Conservation (phyloP, 129 eudicot species). For the Centrapalus pauciflorus region DNA sequence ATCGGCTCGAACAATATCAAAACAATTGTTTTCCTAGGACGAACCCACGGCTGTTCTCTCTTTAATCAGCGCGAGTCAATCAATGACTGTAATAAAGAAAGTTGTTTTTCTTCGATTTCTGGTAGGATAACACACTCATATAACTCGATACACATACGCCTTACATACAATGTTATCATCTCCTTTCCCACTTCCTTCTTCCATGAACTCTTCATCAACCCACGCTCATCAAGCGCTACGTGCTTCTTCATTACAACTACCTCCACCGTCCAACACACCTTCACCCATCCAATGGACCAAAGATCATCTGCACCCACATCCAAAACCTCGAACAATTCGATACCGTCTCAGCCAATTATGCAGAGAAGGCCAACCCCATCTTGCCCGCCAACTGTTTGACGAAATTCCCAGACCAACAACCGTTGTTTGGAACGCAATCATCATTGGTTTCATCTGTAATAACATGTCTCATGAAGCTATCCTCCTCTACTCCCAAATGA, state of each 20-base stretch:
- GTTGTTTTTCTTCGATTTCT: neutral
- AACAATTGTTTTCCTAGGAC: too few species aligned
- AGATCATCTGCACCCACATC: slow-evolving; percentile 14
- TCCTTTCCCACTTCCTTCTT: slow-evolving; percentile 12
- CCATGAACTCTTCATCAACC: slow-evolving; percentile 12
- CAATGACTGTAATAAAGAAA: slow-evolving; percentile 15
- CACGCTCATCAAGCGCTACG: slow-evolving; percentile 12
- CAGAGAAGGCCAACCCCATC: slow-evolving; percentile 56
- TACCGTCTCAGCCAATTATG: slow-evolving; percentile 73
- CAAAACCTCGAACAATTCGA: slow-evolving; percentile 46
- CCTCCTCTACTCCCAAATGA: slow-evolving; percentile 45
- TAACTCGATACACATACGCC: slow-evolving; percentile 10
- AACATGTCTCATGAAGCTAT: slow-evolving; percentile 69
- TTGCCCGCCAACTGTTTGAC: slow-evolving; percentile 90
- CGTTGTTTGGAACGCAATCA: slow-evolving; percentile 88
- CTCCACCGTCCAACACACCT: slow-evolving; percentile 13
- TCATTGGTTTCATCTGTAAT: slow-evolving; percentile 79
- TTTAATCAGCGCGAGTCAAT: neutral
- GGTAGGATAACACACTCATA: too few species aligned
- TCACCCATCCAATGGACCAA: slow-evolving; percentile 21
- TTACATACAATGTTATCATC: slow-evolving; percentile 29
- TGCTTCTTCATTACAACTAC: slow-evolving; percentile 16
- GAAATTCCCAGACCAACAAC: slow-evolving; percentile 82
- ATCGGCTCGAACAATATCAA: too few species aligned
- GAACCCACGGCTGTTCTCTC: neutral